phyloP scores from a whole-genome alignment of 495 filamentous ascomycete species.

The Hypomontagnella submonticulosa region DNA sequence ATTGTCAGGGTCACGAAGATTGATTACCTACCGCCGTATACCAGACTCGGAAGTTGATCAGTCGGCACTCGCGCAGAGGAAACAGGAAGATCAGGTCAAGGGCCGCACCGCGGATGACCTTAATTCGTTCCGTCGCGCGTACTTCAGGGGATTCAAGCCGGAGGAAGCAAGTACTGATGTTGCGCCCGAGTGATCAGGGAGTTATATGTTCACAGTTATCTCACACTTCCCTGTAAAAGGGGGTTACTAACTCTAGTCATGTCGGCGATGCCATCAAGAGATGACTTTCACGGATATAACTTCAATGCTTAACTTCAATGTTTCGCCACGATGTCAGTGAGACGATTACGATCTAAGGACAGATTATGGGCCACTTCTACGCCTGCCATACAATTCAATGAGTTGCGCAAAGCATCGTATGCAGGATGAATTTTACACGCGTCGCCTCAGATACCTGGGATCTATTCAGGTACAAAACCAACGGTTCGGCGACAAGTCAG shows the following conservation, averaged over 20 bases:
- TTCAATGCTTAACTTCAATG: too few relatives aligned
- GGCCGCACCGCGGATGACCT: conserved; percentile 75
- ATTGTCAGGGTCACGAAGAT: conserved; percentile 76
- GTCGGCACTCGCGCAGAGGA: conserved; percentile 52
- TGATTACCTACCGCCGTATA: conserved; percentile 85
- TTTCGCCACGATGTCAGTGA: too few relatives aligned
- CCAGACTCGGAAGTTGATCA: conserved; percentile 67
- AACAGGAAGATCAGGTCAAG: conserved; percentile 53
- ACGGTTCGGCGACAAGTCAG: too few relatives aligned
- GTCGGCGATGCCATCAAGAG: too few relatives aligned
- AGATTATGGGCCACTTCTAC: too few relatives aligned
- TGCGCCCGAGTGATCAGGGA: conserved; percentile 8
- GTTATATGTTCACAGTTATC: background rate
- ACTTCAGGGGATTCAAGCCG: conserved; percentile 58
- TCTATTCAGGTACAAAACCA: too few relatives aligned
- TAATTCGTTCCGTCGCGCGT: conserved; percentile 80
- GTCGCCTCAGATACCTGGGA: too few relatives aligned
- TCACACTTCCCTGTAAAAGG: conserved; percentile 1
- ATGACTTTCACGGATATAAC: too few relatives aligned
- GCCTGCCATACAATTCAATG: too few relatives aligned
- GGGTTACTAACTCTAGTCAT: background rate
- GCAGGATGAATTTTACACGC: too few relatives aligned
- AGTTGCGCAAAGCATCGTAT: too few relatives aligned
- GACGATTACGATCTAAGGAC: too few relatives aligned
- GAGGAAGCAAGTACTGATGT: conserved; percentile 29